phyloP scores from a whole-genome alignment of 1,139 yeast genomes.

The Taphrina pruni region DNA sequence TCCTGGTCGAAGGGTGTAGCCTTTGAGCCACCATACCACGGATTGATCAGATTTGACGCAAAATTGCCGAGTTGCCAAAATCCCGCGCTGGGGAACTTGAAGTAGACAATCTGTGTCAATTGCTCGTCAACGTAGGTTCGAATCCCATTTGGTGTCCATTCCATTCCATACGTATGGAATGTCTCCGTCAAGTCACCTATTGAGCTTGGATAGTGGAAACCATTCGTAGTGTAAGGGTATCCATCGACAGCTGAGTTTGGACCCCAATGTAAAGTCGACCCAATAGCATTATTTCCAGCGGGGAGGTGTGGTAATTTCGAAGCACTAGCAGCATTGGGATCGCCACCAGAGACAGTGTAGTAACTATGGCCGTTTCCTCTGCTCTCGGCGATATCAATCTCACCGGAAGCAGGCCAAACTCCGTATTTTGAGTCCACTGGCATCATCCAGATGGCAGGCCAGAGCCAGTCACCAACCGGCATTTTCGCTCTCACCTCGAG shows the following conservation, averaged over 20 bases:
- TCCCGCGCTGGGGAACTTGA: conserved; percentile 39
- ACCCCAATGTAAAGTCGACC: conserved; percentile 46
- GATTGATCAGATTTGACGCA: conserved; percentile 43
- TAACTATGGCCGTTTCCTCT: conserved; percentile 46
- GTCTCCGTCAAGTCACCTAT: conserved; percentile 40
- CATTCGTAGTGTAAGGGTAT: conserved; percentile 41
- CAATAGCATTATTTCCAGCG: conserved; percentile 44
- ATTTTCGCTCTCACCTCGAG: conserved; percentile 45
- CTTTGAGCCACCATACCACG: conserved; percentile 44
- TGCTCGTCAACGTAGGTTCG: conserved; percentile 45
- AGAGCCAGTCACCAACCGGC: conserved; percentile 46
- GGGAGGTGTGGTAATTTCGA: conserved; percentile 21
- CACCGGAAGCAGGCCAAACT: conserved; percentile 46
- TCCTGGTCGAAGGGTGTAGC: conserved; percentile 46
- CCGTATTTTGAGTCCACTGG: conserved; percentile 44
- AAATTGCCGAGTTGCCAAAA: conserved; percentile 44
- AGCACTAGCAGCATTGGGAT: conserved; percentile 16
- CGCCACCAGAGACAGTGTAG: conserved; percentile 21
- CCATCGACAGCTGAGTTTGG: conserved; percentile 40
- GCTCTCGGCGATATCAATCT: conserved; percentile 45
- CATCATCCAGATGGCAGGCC: conserved; percentile 47
- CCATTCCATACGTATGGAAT: conserved; percentile 45
- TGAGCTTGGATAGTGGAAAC: conserved; percentile 39
- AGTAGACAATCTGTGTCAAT: conserved; percentile 44
- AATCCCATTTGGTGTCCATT: conserved; percentile 45